These are phyloP conservation scores for Cladosporium sphaerospermum DNA, from an alignment of 2,329 filamentous ascomycete species.

Conservation along the genomic window DNA sequence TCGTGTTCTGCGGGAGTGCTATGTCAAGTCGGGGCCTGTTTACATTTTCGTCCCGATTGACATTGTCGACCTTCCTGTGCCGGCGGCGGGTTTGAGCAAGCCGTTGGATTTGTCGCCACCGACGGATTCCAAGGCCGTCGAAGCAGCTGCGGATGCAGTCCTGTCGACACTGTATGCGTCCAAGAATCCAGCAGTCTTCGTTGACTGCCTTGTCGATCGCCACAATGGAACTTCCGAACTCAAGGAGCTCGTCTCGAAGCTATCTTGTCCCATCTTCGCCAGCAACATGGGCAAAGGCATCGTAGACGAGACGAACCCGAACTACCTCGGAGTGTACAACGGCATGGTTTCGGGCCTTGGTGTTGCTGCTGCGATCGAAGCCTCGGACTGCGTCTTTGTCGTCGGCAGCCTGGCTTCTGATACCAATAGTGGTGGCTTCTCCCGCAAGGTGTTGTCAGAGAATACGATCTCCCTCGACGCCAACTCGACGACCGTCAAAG, in stretches of 20 bases:
- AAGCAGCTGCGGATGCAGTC: constrained; percentile 31
- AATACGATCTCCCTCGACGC: constrained; percentile 34
- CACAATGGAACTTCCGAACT: constrained; percentile 33
- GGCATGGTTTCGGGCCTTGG: constrained; percentile 34
- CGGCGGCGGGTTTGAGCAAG: constrained; percentile 30
- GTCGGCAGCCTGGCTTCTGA: constrained; percentile 37
- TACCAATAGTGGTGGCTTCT: constrained; percentile 39
- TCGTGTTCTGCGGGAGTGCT: constrained; percentile 38
- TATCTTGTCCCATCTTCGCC: constrained; percentile 34
- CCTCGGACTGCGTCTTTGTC: constrained; percentile 33
- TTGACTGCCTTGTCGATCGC: constrained; percentile 36
- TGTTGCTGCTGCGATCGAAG: constrained; percentile 31
- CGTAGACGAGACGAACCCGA: constrained; percentile 36
- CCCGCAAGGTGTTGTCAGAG: constrained; percentile 27
- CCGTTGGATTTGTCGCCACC: constrained; percentile 32
- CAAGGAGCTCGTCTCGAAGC: constrained; percentile 28
- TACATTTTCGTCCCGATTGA: constrained; percentile 42
- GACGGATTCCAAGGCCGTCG: constrained; percentile 22
- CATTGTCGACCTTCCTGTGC: constrained; percentile 33
- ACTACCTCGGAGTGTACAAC: constrained; percentile 38
- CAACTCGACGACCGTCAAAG: constrained; percentile 31
- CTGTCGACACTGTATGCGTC: constrained; percentile 27
- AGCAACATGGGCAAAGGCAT: constrained; percentile 40
- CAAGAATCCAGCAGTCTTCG: constrained; percentile 33
- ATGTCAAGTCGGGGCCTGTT: constrained; percentile 37